A percentile compares a stretch with the other conserved stretches of the same genome.
Evolutionary conservation across 2,329 filamentous ascomycete genomes (phyloP).

Genomic region (Trichoderma oligosporum): DNA sequence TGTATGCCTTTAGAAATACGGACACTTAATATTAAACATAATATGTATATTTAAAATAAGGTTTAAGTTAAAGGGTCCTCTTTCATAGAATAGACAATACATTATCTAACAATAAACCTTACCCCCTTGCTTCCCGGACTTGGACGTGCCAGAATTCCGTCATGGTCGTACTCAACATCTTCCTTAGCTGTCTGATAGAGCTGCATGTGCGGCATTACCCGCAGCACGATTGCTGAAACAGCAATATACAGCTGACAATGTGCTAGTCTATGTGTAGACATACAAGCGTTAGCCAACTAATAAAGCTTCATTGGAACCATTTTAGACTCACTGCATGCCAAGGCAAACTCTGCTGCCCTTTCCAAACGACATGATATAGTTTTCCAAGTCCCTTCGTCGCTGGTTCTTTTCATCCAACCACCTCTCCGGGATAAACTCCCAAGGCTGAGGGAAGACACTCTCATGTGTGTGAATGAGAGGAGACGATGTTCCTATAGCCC

Average conservation of each 20-base stretch:
- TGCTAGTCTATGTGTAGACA: not conserved
- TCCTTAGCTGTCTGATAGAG: not conserved
- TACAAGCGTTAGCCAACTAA: not conserved
- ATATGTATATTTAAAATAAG: no score
- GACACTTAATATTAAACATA: no score
- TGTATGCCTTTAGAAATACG: no score
- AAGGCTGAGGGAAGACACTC: constrained; percentile 33
- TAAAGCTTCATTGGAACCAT: not conserved
- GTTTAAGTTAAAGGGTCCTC: no score
- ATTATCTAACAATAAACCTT: not conserved
- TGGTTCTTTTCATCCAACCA: constrained; percentile 24
- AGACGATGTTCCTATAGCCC: constrained; percentile 37
- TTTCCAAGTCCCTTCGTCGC: constrained; percentile 20
- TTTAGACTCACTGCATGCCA: constrained; percentile 24
- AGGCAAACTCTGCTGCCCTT: constrained; percentile 24
- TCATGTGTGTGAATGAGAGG: constrained; percentile 37
- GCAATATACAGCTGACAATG: constrained; percentile 26
- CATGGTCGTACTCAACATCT: constrained; percentile 4
- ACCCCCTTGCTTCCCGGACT: not conserved
- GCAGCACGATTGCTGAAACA: constrained; percentile 20
- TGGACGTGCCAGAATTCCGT: not conserved
- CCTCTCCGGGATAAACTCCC: constrained; percentile 25
- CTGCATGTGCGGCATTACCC: not conserved
- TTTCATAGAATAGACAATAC: no score
- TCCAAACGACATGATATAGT: constrained; percentile 23